A percentile compares a stretch with the other conserved stretches of the same genome.
phyloP scores from a whole-genome alignment of 2,329 filamentous ascomycete species.

The Reticulascus tulasneorum region DNA sequence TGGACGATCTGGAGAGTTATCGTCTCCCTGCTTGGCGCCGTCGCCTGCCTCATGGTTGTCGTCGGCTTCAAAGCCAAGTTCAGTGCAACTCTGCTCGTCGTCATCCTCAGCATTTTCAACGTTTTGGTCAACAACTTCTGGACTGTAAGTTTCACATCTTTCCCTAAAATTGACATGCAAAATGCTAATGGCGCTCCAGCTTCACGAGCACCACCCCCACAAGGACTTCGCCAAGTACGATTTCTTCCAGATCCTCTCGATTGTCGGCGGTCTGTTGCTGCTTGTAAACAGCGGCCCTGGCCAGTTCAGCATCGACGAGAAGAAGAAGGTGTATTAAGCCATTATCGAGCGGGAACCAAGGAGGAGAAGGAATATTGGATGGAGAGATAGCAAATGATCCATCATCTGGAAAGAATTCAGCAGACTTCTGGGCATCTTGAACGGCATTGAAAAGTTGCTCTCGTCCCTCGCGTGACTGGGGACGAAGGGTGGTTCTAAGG shows the following conservation, averaged over 20 bases:
- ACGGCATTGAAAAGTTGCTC: slow-evolving; percentile 13
- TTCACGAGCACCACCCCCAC: slow-evolving; percentile 96
- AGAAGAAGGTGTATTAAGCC: slow-evolving; percentile 98
- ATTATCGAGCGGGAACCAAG: slow-evolving; percentile 1
- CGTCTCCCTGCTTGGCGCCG: slow-evolving; percentile 78
- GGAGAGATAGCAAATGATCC: not conserved
- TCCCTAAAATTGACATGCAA: not conserved
- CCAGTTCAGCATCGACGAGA: slow-evolving; percentile 98
- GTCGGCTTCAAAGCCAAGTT: slow-evolving; percentile 99
- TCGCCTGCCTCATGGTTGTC: slow-evolving; percentile 97
- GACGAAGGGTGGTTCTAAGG: slow-evolving; percentile 20
- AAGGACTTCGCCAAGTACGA: slow-evolving; percentile 99
- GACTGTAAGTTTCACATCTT: slow-evolving; percentile 67
- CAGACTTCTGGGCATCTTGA: slow-evolving; percentile 11
- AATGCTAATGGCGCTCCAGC: slow-evolving; percentile 42
- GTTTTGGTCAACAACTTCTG: slow-evolving; percentile 99
- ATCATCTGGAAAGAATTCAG: slow-evolving; percentile 2
- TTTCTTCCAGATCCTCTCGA: slow-evolving; percentile 99
- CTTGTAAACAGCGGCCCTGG: slow-evolving; percentile 98
- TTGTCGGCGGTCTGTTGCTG: slow-evolving; percentile 92
- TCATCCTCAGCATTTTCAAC: slow-evolving; percentile 96
- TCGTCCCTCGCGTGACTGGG: slow-evolving; percentile 20
- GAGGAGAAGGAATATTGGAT: slow-evolving; percentile 1
- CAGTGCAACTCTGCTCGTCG: slow-evolving; percentile 90
- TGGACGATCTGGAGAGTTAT: slow-evolving; percentile 87